Evolutionary conservation across 148 eudicot genomes (phyloP), one percentile per base, ranked within the genome.

Genomic region (Persicaria maculosa): DNA sequence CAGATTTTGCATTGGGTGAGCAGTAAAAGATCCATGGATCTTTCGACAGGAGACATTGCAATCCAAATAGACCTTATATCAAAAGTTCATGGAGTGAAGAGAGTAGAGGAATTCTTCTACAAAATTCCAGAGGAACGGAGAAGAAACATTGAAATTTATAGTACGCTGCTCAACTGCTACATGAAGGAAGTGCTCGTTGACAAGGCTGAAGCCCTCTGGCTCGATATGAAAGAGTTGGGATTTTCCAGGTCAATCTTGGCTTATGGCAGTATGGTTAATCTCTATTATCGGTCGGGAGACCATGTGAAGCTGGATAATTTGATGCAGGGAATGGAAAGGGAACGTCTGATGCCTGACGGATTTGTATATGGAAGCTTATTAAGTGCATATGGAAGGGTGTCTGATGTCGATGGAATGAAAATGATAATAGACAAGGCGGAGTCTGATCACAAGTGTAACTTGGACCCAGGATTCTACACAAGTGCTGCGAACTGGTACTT

Each of bases 1-100:
- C 62, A 84, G 89, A 57, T 86, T 48, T 86, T 85, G 74, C 74
- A 82, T 52, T 84, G 89, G 89, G 84, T 84, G 87, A 84, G 74
- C 48, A 85, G 80, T 59, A 84, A 74, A 73, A 58, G 73, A 77
- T 50, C 65, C 19, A 46, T 78, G 71, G 3, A 10, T 6, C 80
- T 73, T 55, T 54, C 76, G 17, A 14, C 77, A 16, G 25, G 59
- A 7, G 84, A 86, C 72, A 48, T 77, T 80, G 87, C 89, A 64
- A 52, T 75, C 10, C 83, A 81, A 72, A 52, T 86, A 71, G 75
- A 80, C 72, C 77, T 86, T 82, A 84, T 84, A 19, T 78, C 77
- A 22, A 84, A 79, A 75, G 80, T 82, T 44, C 77, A 80, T 79
- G 87, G 87, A 40, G 45, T 79, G 20, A 74, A 86, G 76, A 44